phyloP scores from a whole-genome alignment of 495 filamentous ascomycete species.

The Beverwykella pulmonaria region DNA sequence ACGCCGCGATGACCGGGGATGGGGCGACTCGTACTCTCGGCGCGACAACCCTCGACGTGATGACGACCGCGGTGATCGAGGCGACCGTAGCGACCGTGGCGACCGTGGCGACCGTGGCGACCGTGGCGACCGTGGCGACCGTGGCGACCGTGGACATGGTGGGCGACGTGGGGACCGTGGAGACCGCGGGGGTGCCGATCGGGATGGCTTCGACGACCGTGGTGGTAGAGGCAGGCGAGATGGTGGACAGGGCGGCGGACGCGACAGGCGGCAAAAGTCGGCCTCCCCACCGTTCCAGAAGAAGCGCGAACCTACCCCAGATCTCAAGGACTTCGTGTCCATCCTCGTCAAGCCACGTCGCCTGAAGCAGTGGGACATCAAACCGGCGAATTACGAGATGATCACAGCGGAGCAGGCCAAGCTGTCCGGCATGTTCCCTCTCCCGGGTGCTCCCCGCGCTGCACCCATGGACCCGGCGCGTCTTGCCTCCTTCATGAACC shows the following conservation, averaged over 20 bases:
- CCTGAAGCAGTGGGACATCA: slow-evolving; percentile 98
- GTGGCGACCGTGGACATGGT: slow-evolving; percentile 50
- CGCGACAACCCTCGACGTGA: slow-evolving; percentile 36
- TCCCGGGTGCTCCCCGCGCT: slow-evolving; percentile 91
- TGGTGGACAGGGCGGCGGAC: slow-evolving; percentile 51
- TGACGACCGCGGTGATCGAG: slow-evolving; percentile 11
- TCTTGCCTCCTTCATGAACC: slow-evolving; percentile 93
- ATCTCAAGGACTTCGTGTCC: slow-evolving; percentile 80
- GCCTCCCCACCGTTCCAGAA: slow-evolving; percentile 73
- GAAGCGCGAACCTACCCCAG: slow-evolving; percentile 92
- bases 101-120: slow-evolving; percentile 45
- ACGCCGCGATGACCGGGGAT: slow-evolving; percentile 38
- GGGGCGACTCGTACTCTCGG: slow-evolving; percentile 40
- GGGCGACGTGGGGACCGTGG: slow-evolving; percentile 51
- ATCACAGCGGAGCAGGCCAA: slow-evolving; percentile 99
- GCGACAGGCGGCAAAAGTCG: slow-evolving; percentile 67
- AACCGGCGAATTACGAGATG: slow-evolving; percentile 96
- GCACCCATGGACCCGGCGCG: slow-evolving; percentile 95
- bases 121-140: slow-evolving; percentile 40
- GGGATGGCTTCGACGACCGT: neutral
- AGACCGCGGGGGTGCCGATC: slow-evolving; percentile 31
- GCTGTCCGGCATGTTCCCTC: slow-evolving; percentile 97
- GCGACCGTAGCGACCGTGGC: slow-evolving; percentile 47
- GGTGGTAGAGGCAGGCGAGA: slow-evolving; percentile 54
- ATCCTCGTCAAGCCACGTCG: slow-evolving; percentile 83